Conservation (phyloP, 2,329 filamentous ascomycete species). For the Ascochyta clinopodiicola region DNA sequence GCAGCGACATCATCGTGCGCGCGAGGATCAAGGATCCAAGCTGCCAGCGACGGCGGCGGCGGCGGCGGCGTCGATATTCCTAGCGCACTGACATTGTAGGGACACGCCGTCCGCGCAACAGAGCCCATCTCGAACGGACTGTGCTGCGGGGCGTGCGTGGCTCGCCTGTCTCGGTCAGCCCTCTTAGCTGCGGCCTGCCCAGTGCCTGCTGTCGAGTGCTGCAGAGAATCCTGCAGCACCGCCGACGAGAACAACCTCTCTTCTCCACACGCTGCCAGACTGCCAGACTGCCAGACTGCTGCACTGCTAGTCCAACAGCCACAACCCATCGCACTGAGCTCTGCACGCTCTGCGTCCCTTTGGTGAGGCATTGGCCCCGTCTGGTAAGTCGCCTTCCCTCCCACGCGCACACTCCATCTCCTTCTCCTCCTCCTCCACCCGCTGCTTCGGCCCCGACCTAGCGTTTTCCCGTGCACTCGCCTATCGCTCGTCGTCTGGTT, state of each 20-base stretch:
- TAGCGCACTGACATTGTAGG: conserved; percentile 34
- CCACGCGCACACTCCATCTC: background rate
- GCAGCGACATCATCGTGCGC: conserved; percentile 28
- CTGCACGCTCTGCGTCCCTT: conserved; percentile 28
- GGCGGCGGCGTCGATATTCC: conserved; percentile 12
- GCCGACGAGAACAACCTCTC: conserved; percentile 42
- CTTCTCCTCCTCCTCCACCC: conserved; percentile 1
- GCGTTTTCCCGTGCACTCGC: conserved; percentile 47
- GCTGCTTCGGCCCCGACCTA: conserved; percentile 31
- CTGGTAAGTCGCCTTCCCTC: background rate
- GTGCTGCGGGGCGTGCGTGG: conserved; percentile 41
- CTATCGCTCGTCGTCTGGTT: conserved; percentile 46
- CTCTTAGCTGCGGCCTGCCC: conserved; percentile 49
- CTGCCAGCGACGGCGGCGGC: conserved; percentile 25
- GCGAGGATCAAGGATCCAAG: conserved; percentile 16
- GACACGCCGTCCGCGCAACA: conserved; percentile 37
- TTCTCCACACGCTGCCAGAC: conserved; percentile 32
- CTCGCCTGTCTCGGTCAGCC: conserved; percentile 49
- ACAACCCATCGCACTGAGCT: conserved; percentile 15
- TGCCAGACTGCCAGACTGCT: conserved; percentile 24
- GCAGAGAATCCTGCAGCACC: conserved; percentile 48
- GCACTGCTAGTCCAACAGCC: conserved; percentile 11
- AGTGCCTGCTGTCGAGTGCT: conserved; percentile 42
- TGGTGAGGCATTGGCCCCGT: conserved; percentile 38
- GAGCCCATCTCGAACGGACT: conserved; percentile 36